Base-by-base conservation (phyloP, 2,329 filamentous ascomycete species). In the Alternaria sp. region DNA sequence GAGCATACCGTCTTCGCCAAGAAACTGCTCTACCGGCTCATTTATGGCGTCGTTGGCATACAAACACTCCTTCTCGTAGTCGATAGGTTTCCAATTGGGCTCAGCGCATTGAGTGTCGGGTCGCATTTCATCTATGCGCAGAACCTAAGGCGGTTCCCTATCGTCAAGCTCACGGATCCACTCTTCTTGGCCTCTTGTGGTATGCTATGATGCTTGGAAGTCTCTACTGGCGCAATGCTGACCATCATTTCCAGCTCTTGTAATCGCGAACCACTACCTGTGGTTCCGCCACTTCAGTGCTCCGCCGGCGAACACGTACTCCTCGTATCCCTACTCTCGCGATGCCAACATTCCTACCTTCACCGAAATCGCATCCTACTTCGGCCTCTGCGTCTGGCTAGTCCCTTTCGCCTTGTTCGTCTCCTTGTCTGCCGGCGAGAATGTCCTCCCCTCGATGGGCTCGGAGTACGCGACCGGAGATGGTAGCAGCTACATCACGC, bases 391-490 rank as follows among this genome's bases (percentile, higher is more conserved):
- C 74, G 94, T 99, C 0, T 99, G 96, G 96, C 86, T 99, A 2
- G 92, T 98, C 1, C 96, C 96, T 0, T 99, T 99, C 77, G 90
- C 94, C 15, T 86, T 99, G 14, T 99, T 99, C 76, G 95, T 99
- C 55, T 97, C 92, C 74, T 82, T 99, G 45, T 97, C 93, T 18
- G 96, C 96, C 0, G 93, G 94, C 58, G 96, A 99, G 77, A 98
- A 98, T 76, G 93, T 98, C 4, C 83, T 99, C 55, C 96, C 96
- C 0, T 96, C 90, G 8, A 97, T 97, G 87, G 93, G 93, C 12
- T 93, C 88, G 51, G 91, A 94, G 67, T 89, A 89, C 75, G 87
- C 86, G 18, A 89, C 88, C 0, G 87, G 88, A 6, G 84, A 85
- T n/a, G 83, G 84, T 2, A 84, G 82, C 68, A 83, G 81, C 67